A percentile compares a stretch with the other conserved stretches of the same genome.
phyloP scores from a whole-genome alignment of 192 early-diverging fungal species.

The Podila verticillata region DNA sequence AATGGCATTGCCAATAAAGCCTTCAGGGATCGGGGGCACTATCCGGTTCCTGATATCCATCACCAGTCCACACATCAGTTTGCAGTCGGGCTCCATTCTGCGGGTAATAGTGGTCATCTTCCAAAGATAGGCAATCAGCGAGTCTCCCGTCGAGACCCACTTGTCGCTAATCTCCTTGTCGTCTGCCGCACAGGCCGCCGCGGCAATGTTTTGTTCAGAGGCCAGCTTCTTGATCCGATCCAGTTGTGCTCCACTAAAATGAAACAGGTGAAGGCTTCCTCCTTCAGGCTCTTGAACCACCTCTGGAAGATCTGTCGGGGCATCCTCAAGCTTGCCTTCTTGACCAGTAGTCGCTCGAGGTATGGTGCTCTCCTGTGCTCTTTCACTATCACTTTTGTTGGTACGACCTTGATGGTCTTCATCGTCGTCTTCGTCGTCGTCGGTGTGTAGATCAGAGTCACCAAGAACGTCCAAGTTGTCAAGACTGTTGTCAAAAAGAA shows the following conservation, averaged over 20 bases:
- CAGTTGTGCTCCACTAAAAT: constrained; percentile 28
- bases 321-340: constrained; percentile 6
- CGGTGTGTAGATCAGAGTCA: constrained; percentile 11
- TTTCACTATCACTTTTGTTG: constrained; percentile 5
- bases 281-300: constrained; percentile 9
- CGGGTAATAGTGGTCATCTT: constrained; percentile 48
- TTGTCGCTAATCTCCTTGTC: constrained; percentile 53
- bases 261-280: constrained; percentile 28
- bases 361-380: constrained; percentile 1
- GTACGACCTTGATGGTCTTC: constrained; percentile 4
- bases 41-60: constrained; percentile 45
- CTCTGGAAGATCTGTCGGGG: constrained; percentile 12
- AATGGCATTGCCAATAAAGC: constrained; percentile 47
- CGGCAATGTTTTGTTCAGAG: constrained; percentile 49
- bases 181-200: constrained; percentile 47
- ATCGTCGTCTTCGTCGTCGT: constrained; percentile 13
- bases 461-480: constrained; percentile 31
- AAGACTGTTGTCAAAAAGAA: constrained; percentile 36
- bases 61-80: constrained; percentile 44
- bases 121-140: constrained; percentile 47
- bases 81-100: constrained; percentile 50
- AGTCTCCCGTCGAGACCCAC: constrained; percentile 50
- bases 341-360: constrained; percentile 10
- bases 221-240: constrained; percentile 45
- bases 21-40: constrained; percentile 19